Base-by-base conservation (phyloP, 768 basidiomycete species). In the Strobilomyces echinocephalus region DNA sequence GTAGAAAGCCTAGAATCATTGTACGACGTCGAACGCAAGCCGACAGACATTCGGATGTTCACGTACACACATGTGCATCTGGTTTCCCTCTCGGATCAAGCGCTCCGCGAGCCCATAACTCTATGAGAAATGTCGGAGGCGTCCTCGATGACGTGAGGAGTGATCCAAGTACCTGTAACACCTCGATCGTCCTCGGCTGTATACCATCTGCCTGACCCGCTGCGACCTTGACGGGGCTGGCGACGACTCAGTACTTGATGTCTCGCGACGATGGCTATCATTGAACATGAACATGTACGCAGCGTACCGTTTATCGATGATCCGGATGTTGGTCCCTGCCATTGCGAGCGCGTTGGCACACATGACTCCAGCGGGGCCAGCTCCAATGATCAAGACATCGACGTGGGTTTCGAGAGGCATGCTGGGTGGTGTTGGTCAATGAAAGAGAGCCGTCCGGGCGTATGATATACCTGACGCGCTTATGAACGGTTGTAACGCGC, bases 1-100 rank as follows among this genome's bases (percentile, higher is more conserved):
- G 61, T 88, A 89, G 64, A 88, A 88, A 7, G 87, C 81, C 87
- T 89, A 44, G 3, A 24, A 52, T 11, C 20, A n/a, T n/a, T 8
- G n/a, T 26, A 4, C 28, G 7, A 4, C 7, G 11, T 39, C 41
- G 34, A 18, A 18, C 18, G 20, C 10, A n/a, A 39, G 8, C 15
- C n/a, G 7, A 11, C 16, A 0, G 28, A 3, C 21, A 15, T 42
- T 4, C 2, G 3, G 41, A 20, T 10, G 18, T 12, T 40, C 4
- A 70, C 80, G 56, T 63, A 88, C 87, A 42, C 80, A 80, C 67
- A 80, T 76, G 54, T 86, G 79, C 74, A 88, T 75, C 44, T 85
- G 84, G 54, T 80, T 81, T 4, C 79, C 85, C 61, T 87, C 79
- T 31, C 68, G 73, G 34, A 88, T 52, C 15, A 89, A 61, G 4